These are phyloP conservation scores for Henningerozyma blattae DNA, from an alignment of 805 yeast genomes.

Conservation along the genomic window DNA sequence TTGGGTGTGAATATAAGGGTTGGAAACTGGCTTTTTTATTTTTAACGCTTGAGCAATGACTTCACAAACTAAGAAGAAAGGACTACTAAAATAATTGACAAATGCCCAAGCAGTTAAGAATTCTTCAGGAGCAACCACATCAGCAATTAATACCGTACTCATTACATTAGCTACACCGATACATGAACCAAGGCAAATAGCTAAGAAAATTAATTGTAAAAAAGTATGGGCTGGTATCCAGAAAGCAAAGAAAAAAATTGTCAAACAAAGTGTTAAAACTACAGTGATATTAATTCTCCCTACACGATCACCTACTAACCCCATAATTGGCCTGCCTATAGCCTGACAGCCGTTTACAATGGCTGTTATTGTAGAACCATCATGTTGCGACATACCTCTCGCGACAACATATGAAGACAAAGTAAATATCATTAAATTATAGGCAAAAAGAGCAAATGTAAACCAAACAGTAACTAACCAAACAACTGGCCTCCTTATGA, in stretches of 20 bases:
- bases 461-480: conserved; percentile 28
- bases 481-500: conserved; percentile 23
- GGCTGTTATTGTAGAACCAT: conserved; percentile 36
- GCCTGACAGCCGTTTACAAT: conserved; percentile 35
- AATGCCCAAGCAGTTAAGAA: conserved; percentile 30
- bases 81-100: conserved; percentile 22
- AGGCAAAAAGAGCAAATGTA: conserved; percentile 27
- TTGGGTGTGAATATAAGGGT: conserved; percentile 48
- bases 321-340: conserved; percentile 38
- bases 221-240: conserved; percentile 39
- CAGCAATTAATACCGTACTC: conserved; percentile 30
- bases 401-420: conserved; percentile 35
- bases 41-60: conserved; percentile 41
- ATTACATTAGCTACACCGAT: conserved; percentile 37
- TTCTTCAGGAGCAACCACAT: conserved; percentile 27
- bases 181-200: conserved; percentile 31
- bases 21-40: conserved; percentile 6
- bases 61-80: conserved; percentile 35
- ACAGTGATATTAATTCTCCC: conserved; percentile 38
- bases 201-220: conserved; percentile 29
- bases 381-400: conserved; percentile 32
- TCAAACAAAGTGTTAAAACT: conserved; percentile 23
- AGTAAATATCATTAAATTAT: conserved; percentile 34
- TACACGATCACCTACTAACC: conserved; percentile 30
- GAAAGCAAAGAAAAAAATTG: conserved; percentile 31